Conservation (phyloP, 495 filamentous ascomycete species). For the Mytilinidion resinicola region DNA sequence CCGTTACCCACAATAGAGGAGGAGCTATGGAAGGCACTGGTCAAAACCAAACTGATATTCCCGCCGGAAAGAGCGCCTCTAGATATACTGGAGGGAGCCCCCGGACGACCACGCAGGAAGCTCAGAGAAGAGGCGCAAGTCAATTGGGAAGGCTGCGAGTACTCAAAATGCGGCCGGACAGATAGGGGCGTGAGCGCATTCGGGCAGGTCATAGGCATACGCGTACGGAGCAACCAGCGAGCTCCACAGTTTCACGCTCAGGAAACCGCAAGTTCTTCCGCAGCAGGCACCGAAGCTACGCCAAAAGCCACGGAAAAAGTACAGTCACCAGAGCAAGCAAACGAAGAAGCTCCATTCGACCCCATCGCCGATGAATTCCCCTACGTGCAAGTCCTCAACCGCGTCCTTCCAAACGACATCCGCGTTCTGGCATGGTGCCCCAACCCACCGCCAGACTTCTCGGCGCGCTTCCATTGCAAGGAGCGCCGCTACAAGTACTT, state of each 20-base stretch:
- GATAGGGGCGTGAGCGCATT: constrained; percentile 93
- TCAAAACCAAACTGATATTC: constrained; percentile 71
- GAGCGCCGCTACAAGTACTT: constrained; percentile 90
- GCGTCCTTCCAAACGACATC: constrained; percentile 82
- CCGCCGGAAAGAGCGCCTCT: constrained; percentile 43
- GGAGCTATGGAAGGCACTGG: constrained; percentile 81
- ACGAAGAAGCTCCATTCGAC: constrained; percentile 50
- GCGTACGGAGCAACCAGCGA: constrained; percentile 69
- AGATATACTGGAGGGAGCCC: constrained; percentile 20
- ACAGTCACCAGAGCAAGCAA: neutral
- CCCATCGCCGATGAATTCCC: constrained; percentile 73
- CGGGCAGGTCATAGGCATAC: constrained; percentile 82
- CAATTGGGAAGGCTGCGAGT: constrained; percentile 75
- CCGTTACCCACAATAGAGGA: constrained; percentile 81
- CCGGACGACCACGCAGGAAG: constrained; percentile 14
- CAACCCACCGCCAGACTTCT: constrained; percentile 66
- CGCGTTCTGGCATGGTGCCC: constrained; percentile 90
- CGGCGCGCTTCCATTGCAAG: constrained; percentile 86
- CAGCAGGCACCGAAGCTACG: constrained; percentile 9
- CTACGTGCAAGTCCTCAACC: constrained; percentile 76
- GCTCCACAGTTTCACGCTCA: neutral
- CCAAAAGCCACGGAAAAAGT: neutral
- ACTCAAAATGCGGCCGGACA: constrained; percentile 90
- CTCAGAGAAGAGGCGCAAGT: constrained; percentile 38
- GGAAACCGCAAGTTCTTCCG: neutral